Base-by-base conservation (phyloP, 1,284 basidiomycete species). In the Somion occarium region DNA sequence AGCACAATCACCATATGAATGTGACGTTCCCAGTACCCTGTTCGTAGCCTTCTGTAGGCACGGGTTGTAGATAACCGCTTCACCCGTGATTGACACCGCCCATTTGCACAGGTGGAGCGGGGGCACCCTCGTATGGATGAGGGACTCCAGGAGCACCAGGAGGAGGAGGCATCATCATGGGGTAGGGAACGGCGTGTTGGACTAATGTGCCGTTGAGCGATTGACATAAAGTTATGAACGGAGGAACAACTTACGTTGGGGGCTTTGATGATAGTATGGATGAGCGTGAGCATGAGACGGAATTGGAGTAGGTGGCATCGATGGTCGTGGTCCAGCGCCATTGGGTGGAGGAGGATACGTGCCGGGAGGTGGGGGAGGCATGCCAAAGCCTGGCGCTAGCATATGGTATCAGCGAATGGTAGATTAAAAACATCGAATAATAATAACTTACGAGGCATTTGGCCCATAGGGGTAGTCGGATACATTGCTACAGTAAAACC, bases 271-370 rank as follows among this genome's bases (percentile, higher is more conserved):
- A 62, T 91, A 90, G 68, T 89, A 90, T 64, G 85, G 80, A 61
- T 91, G 88, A 20, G 88, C 84, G 63, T 89, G 88, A 30, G 88
- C 84, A 63, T 90, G 88, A 30, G 84, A 75, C 4, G 88, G 89
- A 55, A 91, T 88, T 3, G 89, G 89, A 11, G 88, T 90, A 9
- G 89, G 87, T 19, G 89, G 89, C 85, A 91, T 89, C 22, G 88
- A 89, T 25, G 85, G 85, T 59, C 89, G 78, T 26, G 82, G 85
- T 23, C 78, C 85, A 43, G 76, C 79, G 44, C 84, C 84, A 60
- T 87, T 88, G 22, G 87, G 86, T 44, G 82, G 85, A 2, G 82
- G 81, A 25, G 85, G 84, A 61, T 86, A 87, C 46, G 80, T 72
- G 49, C 79, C 83, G 49, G 83, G 83, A 2, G 79, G 83, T 37